Evolutionary conservation across 306 rosid species (phyloP).

Genomic region (Corylus heterophylla): DNA sequence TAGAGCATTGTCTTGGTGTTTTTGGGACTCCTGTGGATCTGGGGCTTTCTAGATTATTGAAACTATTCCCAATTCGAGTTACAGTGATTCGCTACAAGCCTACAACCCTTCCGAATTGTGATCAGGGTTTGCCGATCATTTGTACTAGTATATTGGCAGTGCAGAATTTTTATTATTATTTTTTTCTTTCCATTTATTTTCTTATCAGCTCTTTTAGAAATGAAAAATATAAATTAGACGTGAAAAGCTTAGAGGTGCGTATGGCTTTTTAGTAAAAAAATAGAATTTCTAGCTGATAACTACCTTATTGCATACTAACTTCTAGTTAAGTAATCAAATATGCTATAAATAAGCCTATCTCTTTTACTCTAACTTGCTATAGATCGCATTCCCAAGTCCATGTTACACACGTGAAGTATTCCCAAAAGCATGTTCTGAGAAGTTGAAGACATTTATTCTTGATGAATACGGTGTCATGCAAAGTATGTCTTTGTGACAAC

Average conservation of each 20-base stretch:
- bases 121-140: too few relatives aligned
- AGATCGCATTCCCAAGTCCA: background rate
- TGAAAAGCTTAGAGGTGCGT: background rate
- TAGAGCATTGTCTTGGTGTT: too few relatives aligned
- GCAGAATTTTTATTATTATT: background rate
- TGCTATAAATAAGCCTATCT: background rate
- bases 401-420: background rate
- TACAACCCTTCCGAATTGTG: too few relatives aligned
- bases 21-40: too few relatives aligned
- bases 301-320: background rate
- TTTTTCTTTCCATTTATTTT: background rate
- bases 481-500: background rate
- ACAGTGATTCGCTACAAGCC: too few relatives aligned
- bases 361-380: background rate
- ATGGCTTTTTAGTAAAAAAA: background rate
- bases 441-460: background rate
- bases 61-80: too few relatives aligned
- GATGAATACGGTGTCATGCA: background rate
- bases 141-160: too few relatives aligned
- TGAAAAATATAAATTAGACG: background rate
- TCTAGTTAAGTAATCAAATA: background rate
- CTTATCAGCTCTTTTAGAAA: background rate
- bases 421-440: background rate
- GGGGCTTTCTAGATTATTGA: too few relatives aligned
- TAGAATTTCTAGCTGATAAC: background rate